phyloP scores from a whole-genome alignment of 495 filamentous ascomycete species.

The Clavariopsis aquatica region DNA sequence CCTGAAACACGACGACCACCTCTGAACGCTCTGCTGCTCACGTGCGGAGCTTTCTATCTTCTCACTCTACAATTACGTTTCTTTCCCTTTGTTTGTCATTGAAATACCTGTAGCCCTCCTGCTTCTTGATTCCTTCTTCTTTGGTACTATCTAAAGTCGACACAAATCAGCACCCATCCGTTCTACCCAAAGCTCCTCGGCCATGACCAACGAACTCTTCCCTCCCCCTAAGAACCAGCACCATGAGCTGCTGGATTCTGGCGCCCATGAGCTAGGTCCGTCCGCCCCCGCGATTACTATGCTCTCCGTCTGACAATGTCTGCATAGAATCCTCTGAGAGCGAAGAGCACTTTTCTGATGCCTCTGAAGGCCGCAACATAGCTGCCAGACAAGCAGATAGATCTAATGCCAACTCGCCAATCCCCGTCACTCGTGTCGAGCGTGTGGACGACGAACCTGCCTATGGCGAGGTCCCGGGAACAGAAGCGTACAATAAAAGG shows the following conservation, averaged over 20 bases:
- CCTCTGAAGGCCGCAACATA: constrained; percentile 63
- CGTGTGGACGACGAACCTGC: constrained; percentile 56
- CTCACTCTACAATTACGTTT: too few species aligned
- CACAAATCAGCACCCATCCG: not conserved
- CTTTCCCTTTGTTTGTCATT: too few species aligned
- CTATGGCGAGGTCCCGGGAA: constrained; percentile 66
- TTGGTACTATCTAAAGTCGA: not conserved
- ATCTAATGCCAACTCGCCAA: constrained; percentile 53
- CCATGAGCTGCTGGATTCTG: constrained; percentile 69
- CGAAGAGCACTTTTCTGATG: constrained; percentile 90
- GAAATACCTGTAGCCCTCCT: not conserved
- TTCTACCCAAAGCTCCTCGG: not conserved
- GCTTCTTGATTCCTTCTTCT: not conserved
- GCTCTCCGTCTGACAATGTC: constrained; percentile 9
- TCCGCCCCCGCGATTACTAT: not conserved
- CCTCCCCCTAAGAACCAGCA: constrained; percentile 62
- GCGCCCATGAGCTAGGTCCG: constrained; percentile 80
- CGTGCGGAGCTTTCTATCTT: not conserved
- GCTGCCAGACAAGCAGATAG: constrained; percentile 26
- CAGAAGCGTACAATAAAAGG: constrained; percentile 59
- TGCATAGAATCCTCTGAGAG: constrained; percentile 63
- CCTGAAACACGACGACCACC: not conserved
- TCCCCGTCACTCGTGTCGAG: constrained; percentile 65
- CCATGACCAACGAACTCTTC: constrained; percentile 51
- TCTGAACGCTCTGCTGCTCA: not conserved